These are phyloP conservation scores for Skeletonema menzelii DNA, from an alignment of 108 stramenopile species.

Conservation along the genomic window DNA sequence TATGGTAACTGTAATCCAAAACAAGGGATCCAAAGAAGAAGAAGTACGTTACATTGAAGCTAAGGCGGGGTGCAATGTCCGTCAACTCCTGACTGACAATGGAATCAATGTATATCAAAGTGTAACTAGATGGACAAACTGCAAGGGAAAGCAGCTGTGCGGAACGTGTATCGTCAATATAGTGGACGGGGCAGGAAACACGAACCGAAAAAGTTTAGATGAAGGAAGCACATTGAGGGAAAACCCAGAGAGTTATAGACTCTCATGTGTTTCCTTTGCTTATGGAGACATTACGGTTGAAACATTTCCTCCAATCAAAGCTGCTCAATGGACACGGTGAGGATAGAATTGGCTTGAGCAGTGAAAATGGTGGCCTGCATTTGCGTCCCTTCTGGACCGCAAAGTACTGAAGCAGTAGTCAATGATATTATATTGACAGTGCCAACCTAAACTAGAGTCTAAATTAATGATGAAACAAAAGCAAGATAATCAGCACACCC, in stretches of 20 bases:
- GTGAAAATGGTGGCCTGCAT: too few relatives aligned
- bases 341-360: too few relatives aligned
- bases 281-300: conserved; percentile 88
- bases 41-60: conserved; percentile 38
- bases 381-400: too few relatives aligned
- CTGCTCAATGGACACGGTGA: conserved; percentile 90
- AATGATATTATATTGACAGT: too few relatives aligned
- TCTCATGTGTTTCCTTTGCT: conserved; percentile 92
- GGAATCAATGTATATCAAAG: conserved; percentile 94
- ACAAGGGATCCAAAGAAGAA: conserved; percentile 69
- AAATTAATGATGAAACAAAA: too few relatives aligned
- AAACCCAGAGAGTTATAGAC: conserved; percentile 88
- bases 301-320: conserved; percentile 89
- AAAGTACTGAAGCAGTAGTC: too few relatives aligned
- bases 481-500: too few relatives aligned
- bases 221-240: conserved; percentile 88
- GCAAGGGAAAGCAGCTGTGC: conserved; percentile 96
- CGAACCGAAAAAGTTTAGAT: conserved; percentile 89
- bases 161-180: conserved; percentile 95
- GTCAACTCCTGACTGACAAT: conserved; percentile 84
- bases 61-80: conserved; percentile 75
- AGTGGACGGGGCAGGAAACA: conserved; percentile 61
- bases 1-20: conserved; percentile 81
- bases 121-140: conserved; percentile 93
- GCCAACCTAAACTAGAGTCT: too few relatives aligned